These are phyloP conservation scores for Komagataella phaffii DNA, from an alignment of 805 yeast genomes.

Conservation along the genomic window DNA sequence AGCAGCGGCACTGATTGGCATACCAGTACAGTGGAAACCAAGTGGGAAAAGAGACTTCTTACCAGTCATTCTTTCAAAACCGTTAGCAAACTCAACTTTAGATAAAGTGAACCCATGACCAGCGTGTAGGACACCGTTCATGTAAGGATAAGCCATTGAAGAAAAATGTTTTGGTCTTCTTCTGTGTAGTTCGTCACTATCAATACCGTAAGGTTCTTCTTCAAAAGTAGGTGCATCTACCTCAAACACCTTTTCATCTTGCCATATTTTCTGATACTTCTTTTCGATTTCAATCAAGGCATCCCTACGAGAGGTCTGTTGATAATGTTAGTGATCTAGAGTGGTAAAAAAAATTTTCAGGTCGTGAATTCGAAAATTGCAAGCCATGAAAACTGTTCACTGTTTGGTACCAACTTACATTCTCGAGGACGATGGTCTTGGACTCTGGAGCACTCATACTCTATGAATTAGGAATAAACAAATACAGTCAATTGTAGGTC, in stretches of 20 bases:
- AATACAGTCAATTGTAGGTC: not conserved
- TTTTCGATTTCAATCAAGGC: slow-evolving; percentile 79
- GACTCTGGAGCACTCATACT: not conserved
- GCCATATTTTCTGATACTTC: slow-evolving; percentile 81
- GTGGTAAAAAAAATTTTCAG: not conserved
- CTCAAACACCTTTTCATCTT: slow-evolving; percentile 75
- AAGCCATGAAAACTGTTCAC: not conserved
- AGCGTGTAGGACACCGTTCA: slow-evolving; percentile 97
- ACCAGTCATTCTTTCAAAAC: slow-evolving; percentile 92
- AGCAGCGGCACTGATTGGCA: slow-evolving; percentile 95
- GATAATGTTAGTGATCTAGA: not conserved
- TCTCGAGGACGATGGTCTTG: not conserved
- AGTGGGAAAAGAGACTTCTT: slow-evolving; percentile 86
- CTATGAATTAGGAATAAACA: not conserved
- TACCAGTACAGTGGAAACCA: slow-evolving; percentile 99
- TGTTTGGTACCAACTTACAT: not conserved
- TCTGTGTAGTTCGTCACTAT: slow-evolving; percentile 57
- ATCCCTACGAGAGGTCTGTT: slow-evolving; percentile 85
- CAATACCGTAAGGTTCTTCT: slow-evolving; percentile 41
- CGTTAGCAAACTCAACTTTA: slow-evolving; percentile 83
- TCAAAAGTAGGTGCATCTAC: slow-evolving; percentile 74
- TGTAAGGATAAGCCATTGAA: slow-evolving; percentile 97
- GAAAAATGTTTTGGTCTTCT: slow-evolving; percentile 79
- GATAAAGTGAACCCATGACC: slow-evolving; percentile 95
- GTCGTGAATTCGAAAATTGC: not conserved